Percentiles rank a stretch among this genome's conserved stretches.
Conservation (phyloP, 768 basidiomycete species). For the Suillus americanus region DNA sequence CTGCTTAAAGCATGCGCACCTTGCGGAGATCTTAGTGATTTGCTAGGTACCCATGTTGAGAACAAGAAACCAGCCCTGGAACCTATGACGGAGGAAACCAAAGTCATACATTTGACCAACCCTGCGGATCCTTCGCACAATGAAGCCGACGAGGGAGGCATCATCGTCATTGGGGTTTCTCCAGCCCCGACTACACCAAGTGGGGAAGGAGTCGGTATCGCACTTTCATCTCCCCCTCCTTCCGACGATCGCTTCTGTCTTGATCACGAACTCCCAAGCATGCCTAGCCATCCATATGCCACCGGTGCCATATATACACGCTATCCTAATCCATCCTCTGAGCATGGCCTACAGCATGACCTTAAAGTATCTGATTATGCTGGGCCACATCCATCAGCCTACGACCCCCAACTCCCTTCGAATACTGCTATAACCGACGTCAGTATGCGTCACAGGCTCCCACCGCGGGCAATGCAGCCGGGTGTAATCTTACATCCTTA, state of each 20-base stretch:
- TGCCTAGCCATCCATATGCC: slow-evolving; percentile 39
- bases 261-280: slow-evolving; percentile 16
- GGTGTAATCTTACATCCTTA: slow-evolving; percentile 47
- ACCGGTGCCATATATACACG: slow-evolving; percentile 23
- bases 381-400: slow-evolving; percentile 39
- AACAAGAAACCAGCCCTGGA: slow-evolving; percentile 15
- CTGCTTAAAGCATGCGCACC: slow-evolving; percentile 35
- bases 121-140: neutral
- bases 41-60: slow-evolving; percentile 24
- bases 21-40: slow-evolving; percentile 25
- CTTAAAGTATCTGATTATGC: slow-evolving; percentile 36
- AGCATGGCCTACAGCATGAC: slow-evolving; percentile 10
- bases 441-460: slow-evolving; percentile 36
- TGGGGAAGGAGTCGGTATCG: slow-evolving; percentile 40
- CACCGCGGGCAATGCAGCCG: slow-evolving; percentile 28
- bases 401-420: slow-evolving; percentile 21
- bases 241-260: slow-evolving; percentile 17
- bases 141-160: slow-evolving; percentile 1
- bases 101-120: slow-evolving; percentile 12
- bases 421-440: slow-evolving; percentile 25
- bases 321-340: neutral
- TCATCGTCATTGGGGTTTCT: slow-evolving; percentile 21
- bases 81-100: slow-evolving; percentile 25
- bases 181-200: slow-evolving; percentile 29
- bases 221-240: slow-evolving; percentile 38